Evolutionary conservation across 306 rosid genomes (phyloP).

Genomic region (Casuarina glauca): DNA sequence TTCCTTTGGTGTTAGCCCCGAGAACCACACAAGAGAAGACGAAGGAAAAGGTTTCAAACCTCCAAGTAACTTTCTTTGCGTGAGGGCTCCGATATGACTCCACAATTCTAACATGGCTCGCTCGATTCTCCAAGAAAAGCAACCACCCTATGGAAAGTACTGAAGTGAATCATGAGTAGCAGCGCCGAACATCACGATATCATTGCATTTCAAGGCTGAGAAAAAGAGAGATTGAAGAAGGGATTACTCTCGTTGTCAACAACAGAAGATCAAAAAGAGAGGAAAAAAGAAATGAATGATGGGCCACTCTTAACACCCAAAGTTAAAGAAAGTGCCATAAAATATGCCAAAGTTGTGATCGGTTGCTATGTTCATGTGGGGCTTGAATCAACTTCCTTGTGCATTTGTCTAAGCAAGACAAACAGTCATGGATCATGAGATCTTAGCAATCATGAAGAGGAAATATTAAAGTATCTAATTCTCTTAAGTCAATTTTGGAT

Average conservation of each 20-base stretch:
- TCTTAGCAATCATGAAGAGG: not conserved
- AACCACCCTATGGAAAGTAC: not conserved
- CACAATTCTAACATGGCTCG: no score
- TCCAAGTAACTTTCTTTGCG: not conserved
- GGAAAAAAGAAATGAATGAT: conserved; percentile 5
- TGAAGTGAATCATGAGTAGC: not conserved
- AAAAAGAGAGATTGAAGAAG: not conserved
- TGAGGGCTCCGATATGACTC: not conserved
- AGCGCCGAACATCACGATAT: not conserved
- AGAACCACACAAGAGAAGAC: not conserved
- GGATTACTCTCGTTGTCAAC: conserved; percentile 7
- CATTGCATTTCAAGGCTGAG: not conserved
- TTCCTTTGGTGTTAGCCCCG: not conserved
- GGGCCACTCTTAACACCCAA: conserved; percentile 17
- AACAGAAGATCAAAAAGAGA: conserved; percentile 11
- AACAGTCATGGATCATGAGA: not conserved
- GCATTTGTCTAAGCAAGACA: conserved; percentile 1
- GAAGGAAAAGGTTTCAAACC: no score
- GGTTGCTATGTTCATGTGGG: conserved; percentile 9
- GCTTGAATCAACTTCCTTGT: not conserved
- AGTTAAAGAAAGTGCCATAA: conserved; percentile 12
- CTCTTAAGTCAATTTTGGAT: no score
- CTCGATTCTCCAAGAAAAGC: not conserved
- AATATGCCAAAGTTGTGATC: conserved; percentile 22
- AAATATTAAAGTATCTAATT: not conserved